Conservation (phyloP, 345 rosid genomes). For the Alliaria petiolata region DNA sequence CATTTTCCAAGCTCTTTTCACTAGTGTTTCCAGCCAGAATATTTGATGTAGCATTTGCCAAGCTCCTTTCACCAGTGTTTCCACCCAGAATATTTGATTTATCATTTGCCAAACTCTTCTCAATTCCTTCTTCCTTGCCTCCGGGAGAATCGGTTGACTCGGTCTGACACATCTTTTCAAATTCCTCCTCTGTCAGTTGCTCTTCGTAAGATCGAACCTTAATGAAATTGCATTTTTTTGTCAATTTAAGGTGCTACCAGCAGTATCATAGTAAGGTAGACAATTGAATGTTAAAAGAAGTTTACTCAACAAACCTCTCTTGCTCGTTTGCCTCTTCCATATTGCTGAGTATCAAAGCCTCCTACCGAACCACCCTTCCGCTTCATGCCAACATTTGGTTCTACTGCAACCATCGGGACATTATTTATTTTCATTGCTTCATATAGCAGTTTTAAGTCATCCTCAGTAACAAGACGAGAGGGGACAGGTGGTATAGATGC, state of each 20-base stretch:
- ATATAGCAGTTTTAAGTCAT: constrained; percentile 65
- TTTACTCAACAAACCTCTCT: constrained; percentile 68
- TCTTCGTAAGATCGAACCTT: constrained; percentile 97
- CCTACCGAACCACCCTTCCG: constrained; percentile 58
- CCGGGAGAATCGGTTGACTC: constrained; percentile 69
- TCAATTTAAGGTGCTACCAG: constrained; percentile 1
- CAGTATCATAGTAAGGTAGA: not conserved
- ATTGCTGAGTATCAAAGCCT: constrained; percentile 61
- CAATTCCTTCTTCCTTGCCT: constrained; percentile 47
- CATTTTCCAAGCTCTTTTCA: constrained; percentile 43
- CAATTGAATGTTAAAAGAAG: constrained; percentile 9
- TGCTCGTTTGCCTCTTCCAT: constrained; percentile 92
- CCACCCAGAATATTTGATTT: constrained; percentile 19
- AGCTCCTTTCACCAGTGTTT: constrained; percentile 6
- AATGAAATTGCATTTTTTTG: not conserved
- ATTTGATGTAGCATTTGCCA: constrained; percentile 10
- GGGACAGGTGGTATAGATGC: constrained; percentile 55
- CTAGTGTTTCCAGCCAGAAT: not conserved
- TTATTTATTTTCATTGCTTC: constrained; percentile 71
- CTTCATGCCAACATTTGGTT: constrained; percentile 51
- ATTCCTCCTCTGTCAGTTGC: constrained; percentile 94
- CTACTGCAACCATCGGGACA: constrained; percentile 45
- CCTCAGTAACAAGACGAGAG: constrained; percentile 82
- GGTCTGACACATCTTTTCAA: constrained; percentile 83
- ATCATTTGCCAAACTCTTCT: constrained; percentile 41